Base-by-base conservation (phyloP, 129 eudicot species). In the Lonicera japonica region DNA sequence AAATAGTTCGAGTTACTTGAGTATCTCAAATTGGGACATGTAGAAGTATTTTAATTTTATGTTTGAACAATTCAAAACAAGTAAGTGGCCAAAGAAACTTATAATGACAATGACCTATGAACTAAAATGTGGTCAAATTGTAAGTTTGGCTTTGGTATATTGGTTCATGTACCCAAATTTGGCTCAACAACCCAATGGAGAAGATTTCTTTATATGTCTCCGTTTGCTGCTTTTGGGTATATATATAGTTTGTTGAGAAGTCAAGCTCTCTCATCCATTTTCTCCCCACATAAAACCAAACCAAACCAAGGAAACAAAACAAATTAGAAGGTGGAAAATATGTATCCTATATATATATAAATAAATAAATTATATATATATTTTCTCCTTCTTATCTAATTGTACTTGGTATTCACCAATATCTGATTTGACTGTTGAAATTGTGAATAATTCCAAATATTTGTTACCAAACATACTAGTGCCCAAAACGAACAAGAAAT, bases 141-240 rank as follows among this genome's bases (percentile, higher is more conserved):
- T 64, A 67, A 63, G 36, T 60, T 69, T 72, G 70, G 75, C 60
- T 65, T 51, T 67, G 61, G 19, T 64, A 40, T 58, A 45, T 57
- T 73, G 68, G 61, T 65, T 76, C 70, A 52, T n/a, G 34, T 65
- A 68, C 65, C 84, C 80, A 79, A 69, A 74, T 79, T 69, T 74
- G 80, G 74, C 54, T 60, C 57, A 66, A 60, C 67, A 69, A 70
- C 62, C 67, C 56, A 60, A 48, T 11, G 11, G 56, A 68, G 73
- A 73, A 45, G 60, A 74, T 68, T 54, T 65, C 54, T 63, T 60
- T 74, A 43, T 24, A 56, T 79, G 75, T 21, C 68, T 79, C 73
- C 29, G 0, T 25, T 68, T 54, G 55, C 65, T 74, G 51, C 64
- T 70, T 29, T 29, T 29, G 36, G 36, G 36, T 29, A 29, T 29